Evolutionary conservation across 164 flowering plant genomes (phyloP), one percentile per base, ranked within the genome.

Genomic region (Piper longum): DNA sequence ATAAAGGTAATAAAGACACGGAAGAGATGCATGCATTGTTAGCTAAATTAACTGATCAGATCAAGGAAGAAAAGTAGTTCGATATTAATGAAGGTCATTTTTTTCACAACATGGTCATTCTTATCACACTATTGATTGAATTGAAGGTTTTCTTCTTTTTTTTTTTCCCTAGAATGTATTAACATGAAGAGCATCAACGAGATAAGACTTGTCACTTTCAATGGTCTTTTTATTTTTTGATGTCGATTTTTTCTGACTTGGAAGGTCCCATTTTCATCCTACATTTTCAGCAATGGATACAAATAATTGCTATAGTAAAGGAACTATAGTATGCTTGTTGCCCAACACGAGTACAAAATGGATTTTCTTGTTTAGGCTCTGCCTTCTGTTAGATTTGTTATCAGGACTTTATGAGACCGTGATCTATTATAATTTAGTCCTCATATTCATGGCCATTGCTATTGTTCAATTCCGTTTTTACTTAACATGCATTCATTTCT

Each of bases 41-140:
- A 54, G 43, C 63, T 48, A 76, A 56, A 51, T 68, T 83, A 36
- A 63, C 70, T 13, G 64, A 72, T 64, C 86, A 79, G 41, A 81
- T 81, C 81, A 81, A 61, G 57, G 81, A 79, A 26, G 74, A 51
- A 12, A 82, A 76, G 62, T n/a, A n/a, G n/a, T n/a, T n/a, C n/a
- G n/a, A n/a, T n/a, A n/a, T n/a, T n/a, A n/a, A n/a, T n/a, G n/a
- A n/a, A n/a, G n/a, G n/a, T n/a, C n/a, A n/a, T n/a, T n/a, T n/a
- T n/a, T n/a, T n/a, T n/a, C n/a, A n/a, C n/a, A n/a, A n/a, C n/a
- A n/a, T n/a, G n/a, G n/a, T n/a, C n/a, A n/a, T n/a, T n/a, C n/a
- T n/a, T n/a, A n/a, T n/a, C n/a, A n/a, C n/a, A n/a, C n/a, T n/a
- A n/a, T n/a, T n/a, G n/a, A n/a, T n/a, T n/a, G n/a, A 56, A 56